phyloP scores from a whole-genome alignment of 176 grass and related monocot species.

The Lolium multiflorum region DNA sequence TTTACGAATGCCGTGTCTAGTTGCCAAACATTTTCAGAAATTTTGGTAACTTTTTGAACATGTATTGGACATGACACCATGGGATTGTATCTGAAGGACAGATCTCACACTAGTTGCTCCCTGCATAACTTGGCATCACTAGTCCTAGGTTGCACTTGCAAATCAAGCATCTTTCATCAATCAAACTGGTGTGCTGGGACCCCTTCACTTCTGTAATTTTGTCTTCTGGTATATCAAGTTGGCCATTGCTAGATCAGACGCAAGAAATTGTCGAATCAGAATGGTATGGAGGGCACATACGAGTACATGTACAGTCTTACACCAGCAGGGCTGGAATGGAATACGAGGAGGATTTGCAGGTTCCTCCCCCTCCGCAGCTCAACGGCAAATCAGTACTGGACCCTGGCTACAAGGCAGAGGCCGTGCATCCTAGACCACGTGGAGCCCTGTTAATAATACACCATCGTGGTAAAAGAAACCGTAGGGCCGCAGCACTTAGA shows the following conservation, averaged over 20 bases:
- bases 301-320: background rate
- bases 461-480: background rate
- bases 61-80: background rate
- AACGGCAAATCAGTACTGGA: background rate
- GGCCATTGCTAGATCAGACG: conserved; percentile 16
- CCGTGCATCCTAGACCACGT: background rate
- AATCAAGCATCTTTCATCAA: conserved; percentile 12
- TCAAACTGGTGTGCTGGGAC: background rate
- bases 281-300: background rate
- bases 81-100: background rate
- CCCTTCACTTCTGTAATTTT: conserved; percentile 17
- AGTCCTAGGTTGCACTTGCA: background rate
- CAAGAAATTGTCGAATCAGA: background rate
- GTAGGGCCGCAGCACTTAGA: background rate
- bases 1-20: too few relatives aligned
- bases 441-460: background rate
- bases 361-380: background rate
- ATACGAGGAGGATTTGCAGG: conserved; percentile 13
- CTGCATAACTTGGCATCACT: background rate
- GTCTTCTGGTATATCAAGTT: background rate
- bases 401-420: background rate
- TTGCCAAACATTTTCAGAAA: too few relatives aligned
- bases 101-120: background rate
- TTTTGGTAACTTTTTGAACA: background rate
- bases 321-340: conserved; percentile 7